Conservation (phyloP, 1,284 basidiomycete species). For the Fomitopsis betulina region DNA sequence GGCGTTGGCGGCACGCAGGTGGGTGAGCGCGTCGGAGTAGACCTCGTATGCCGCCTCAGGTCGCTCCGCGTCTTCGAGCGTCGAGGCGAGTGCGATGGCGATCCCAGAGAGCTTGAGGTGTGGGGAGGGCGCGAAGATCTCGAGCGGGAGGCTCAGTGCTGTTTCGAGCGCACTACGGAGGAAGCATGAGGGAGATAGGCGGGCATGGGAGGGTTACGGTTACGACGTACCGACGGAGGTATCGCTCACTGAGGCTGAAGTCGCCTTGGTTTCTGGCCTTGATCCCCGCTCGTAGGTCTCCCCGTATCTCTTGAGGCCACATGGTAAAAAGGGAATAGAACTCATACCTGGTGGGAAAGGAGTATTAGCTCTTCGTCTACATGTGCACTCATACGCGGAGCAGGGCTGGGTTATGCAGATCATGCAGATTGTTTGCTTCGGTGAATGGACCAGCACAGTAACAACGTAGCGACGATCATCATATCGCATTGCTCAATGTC, state of each 20-base stretch:
- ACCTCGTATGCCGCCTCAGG: constrained; percentile 48
- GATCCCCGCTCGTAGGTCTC: constrained; percentile 61
- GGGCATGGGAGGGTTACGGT: background rate
- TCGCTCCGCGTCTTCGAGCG: constrained; percentile 47
- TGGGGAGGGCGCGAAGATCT: constrained; percentile 45
- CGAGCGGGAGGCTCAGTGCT: constrained; percentile 44
- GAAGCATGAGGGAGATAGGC: background rate
- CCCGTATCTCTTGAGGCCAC: constrained; percentile 61
- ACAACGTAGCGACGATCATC: too few species aligned
- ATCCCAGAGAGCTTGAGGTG: constrained; percentile 70
- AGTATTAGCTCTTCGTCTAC: constrained; percentile 6
- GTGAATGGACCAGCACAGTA: too few species aligned
- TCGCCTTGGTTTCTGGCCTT: constrained; percentile 61
- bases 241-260: constrained; percentile 47
- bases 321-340: constrained; percentile 57
- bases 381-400: too few species aligned
- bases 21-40: constrained; percentile 40
- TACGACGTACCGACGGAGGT: constrained; percentile 48
- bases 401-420: too few species aligned
- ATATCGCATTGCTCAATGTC: too few species aligned
- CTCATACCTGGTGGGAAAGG: constrained; percentile 44
- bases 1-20: constrained; percentile 17
- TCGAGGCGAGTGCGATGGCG: constrained; percentile 58
- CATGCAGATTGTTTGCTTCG: too few species aligned
- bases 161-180: constrained; percentile 56